A percentile compares a stretch with the other conserved stretches of the same genome.
These are phyloP conservation scores for Galium porrigens DNA, from an alignment of 305 asterid species.

Conservation along the genomic window DNA sequence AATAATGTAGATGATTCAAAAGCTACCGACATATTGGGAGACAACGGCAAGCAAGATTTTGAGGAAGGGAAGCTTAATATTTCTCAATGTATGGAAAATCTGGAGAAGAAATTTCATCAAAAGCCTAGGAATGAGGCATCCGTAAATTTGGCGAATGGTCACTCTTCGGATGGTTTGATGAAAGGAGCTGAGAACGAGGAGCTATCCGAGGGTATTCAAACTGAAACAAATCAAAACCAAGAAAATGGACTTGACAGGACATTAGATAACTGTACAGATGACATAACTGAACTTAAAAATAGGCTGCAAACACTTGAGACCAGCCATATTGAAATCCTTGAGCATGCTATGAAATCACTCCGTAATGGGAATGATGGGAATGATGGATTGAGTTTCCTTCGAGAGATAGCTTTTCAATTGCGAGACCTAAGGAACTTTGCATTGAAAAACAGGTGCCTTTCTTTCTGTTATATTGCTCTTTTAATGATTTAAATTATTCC, in stretches of 20 bases:
- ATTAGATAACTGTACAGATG: conserved; percentile 19
- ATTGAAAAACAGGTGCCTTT: conserved; percentile 21
- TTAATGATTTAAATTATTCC: not conserved
- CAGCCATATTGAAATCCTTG: conserved; percentile 27
- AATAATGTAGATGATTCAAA: conserved; percentile 18
- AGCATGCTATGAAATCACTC: conserved; percentile 30
- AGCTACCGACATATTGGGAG: conserved; percentile 14
- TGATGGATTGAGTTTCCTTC: conserved; percentile 28
- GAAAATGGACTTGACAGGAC: conserved; percentile 17
- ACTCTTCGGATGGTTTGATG: conserved; percentile 15
- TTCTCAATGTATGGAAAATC: conserved; percentile 25
- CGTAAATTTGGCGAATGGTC: conserved; percentile 18
- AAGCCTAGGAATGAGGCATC: conserved; percentile 18
- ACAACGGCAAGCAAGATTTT: conserved; percentile 21
- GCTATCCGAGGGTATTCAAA: not conserved
- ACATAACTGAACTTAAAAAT: conserved; percentile 25
- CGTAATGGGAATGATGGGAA: conserved; percentile 27
- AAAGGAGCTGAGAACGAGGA: conserved; percentile 13
- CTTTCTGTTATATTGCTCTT: conserved; percentile 17
- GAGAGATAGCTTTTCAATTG: conserved; percentile 32
- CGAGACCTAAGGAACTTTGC: conserved; percentile 30
- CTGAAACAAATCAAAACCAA: conserved; percentile 10
- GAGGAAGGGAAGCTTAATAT: conserved; percentile 35
- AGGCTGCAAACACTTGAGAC: conserved; percentile 36
- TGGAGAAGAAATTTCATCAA: conserved; percentile 35